Evolutionary conservation across 23 red algal species (phyloP).

Genomic region (Gracilaria gracilis): DNA sequence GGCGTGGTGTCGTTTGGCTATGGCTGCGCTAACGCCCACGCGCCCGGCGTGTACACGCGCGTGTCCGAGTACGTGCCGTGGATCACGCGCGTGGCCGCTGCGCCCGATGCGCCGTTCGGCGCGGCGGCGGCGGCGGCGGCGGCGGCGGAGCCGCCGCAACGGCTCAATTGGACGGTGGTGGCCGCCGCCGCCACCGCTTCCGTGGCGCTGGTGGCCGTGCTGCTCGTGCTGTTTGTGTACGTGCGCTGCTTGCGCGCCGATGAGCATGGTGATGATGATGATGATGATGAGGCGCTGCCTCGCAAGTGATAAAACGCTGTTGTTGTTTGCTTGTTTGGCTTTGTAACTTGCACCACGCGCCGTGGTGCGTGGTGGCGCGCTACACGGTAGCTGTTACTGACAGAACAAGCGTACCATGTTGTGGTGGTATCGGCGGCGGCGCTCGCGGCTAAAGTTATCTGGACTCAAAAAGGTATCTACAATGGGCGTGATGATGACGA

Average conservation of each 20-base stretch:
- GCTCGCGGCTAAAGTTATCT: too few relatives aligned
- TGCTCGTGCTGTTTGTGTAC: background rate
- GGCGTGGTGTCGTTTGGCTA: conserved; percentile 71
- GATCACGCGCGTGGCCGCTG: background rate
- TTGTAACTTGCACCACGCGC: too few relatives aligned
- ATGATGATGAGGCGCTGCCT: too few relatives aligned
- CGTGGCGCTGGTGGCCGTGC: background rate
- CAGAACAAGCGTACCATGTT: too few relatives aligned
- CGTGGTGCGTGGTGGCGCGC: background rate
- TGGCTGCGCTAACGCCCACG: conserved; percentile 47
- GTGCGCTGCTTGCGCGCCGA: too few relatives aligned
- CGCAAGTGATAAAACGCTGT: too few relatives aligned
- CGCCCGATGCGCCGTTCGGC: background rate
- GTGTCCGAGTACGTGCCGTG: conserved; percentile 60
- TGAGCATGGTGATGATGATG: too few relatives aligned
- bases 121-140: background rate
- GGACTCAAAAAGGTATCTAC: too few relatives aligned
- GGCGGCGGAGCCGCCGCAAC: background rate
- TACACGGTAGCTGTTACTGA: too few relatives aligned
- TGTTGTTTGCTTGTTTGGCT: too few relatives aligned
- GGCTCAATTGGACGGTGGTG: background rate
- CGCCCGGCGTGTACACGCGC: conserved; percentile 71
- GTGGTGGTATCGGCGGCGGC: too few relatives aligned
- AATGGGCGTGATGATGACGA: too few relatives aligned
- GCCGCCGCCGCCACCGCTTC: background rate